Evolutionary conservation across 441 rosid genomes (phyloP).

Genomic region (Aleurites moluccanus): DNA sequence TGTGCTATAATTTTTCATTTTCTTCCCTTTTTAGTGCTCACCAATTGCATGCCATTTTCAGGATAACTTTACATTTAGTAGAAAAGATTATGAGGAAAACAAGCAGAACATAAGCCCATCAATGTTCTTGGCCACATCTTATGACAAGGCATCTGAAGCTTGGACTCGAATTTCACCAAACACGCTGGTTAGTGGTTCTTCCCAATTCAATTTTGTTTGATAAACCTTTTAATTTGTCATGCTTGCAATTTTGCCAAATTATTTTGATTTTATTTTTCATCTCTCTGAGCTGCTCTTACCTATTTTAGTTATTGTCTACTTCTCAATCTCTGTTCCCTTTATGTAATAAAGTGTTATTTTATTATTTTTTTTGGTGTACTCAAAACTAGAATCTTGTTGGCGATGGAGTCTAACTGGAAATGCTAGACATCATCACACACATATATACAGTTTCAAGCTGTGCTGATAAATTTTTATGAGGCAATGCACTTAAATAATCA

Average conservation of each 20-base stretch:
- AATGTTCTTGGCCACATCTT: conserved; percentile 87
- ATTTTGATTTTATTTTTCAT: background rate
- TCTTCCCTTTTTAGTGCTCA: background rate
- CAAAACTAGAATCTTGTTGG: background rate
- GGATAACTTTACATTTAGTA: conserved; percentile 69
- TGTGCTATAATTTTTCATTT: conserved; percentile 3
- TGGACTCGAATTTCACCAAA: conserved; percentile 81
- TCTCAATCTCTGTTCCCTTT: background rate
- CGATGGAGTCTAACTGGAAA: background rate
- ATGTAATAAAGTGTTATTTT: background rate
- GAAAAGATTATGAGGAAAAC: conserved; percentile 59
- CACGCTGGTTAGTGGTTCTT: conserved; percentile 53
- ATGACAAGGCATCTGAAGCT: conserved; percentile 91
- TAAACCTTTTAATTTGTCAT: background rate
- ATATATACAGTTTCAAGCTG: background rate
- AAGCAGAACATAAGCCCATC: conserved; percentile 51
- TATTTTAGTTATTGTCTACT: background rate
- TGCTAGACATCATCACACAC: background rate
- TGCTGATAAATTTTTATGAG: conserved; percentile 2
- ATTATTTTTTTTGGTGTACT: background rate
- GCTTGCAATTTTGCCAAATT: background rate
- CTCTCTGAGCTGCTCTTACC: background rate
- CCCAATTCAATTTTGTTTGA: conserved; percentile 5
- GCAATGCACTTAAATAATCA: background rate
- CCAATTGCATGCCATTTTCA: conserved; percentile 29